Base-by-base conservation (phyloP, 192 early-diverging fungal genomes). In the Backusella morwellensis region DNA sequence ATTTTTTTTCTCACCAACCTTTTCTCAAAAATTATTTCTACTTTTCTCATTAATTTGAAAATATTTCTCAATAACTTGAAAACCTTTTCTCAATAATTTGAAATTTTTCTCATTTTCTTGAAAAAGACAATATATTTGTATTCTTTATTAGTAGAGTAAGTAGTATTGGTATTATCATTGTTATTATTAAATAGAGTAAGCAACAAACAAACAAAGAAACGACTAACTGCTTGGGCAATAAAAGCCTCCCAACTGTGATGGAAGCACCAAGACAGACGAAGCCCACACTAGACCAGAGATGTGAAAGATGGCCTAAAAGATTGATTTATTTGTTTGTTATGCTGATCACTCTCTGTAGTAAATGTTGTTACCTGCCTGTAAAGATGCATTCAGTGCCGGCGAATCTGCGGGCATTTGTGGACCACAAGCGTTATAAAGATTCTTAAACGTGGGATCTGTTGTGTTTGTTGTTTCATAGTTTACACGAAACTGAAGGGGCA, bases 361-460 rank as follows among this genome's bases (percentile, higher is more conserved):
- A 44, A 44, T 14, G 15, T 8, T 44, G 26, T 44, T 50, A 72
- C 70, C 29, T 50, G 44, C 70, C 70, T 72, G 42, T 40, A 72
- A 19, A 23, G 70, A 47, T 19, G 42, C 70, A 72, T 72, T 72
- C 1, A 72, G 42, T 6, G 40, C 70, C 15, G 70, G 70, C 1
- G 70, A n/a, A 8, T 72, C 70, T 19, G 42, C 35, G 2, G 70
- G 70, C 19, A 47, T 68, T 69, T 70, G 75, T 6, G 44, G 67
- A 4, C 50, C 72, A 56, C 80, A 81, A 0, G 80, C 80, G 66
- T 69, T 72, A 35, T 68, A 74, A 1, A 82, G 73, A 29, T 78
- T 68, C 68, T 75, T 70, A 41, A 82, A 72, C 23, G 76, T 77
- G 0, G 47, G 68, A 23, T 82, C 73, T 0, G 66, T 26, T 7